These are phyloP conservation scores for Chaetomium fimeti DNA, from an alignment of 495 filamentous ascomycete genomes.

Conservation along the genomic window DNA sequence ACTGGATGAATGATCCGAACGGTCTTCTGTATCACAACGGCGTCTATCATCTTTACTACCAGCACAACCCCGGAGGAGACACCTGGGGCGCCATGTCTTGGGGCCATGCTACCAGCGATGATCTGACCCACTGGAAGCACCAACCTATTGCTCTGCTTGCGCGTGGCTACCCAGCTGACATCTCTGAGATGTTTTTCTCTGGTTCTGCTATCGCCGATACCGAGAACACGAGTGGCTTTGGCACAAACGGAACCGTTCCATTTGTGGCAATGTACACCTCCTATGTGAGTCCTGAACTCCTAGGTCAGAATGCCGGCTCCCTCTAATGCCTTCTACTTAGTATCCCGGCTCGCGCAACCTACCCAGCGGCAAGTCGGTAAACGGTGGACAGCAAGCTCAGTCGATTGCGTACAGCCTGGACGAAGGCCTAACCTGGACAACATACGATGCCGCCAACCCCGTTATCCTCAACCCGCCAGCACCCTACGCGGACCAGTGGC, in stretches of 20 bases:
- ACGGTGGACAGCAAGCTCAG: conserved; percentile 4
- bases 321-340: background rate
- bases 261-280: conserved; percentile 11
- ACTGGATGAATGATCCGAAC: conserved; percentile 12
- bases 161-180: conserved; percentile 1
- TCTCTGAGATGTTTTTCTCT: conserved; percentile 10
- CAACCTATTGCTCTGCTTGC: conserved; percentile 3
- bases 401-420: conserved; percentile 10
- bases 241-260: conserved; percentile 5
- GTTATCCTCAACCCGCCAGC: conserved; percentile 2
- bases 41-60: conserved; percentile 11
- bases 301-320: background rate
- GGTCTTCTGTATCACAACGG: conserved; percentile 3
- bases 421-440: conserved; percentile 5
- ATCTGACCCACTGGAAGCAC: conserved; percentile 4
- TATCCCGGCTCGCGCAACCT: conserved; percentile 1
- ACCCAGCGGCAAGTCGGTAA: conserved; percentile 5
- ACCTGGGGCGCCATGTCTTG: conserved; percentile 11
- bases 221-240: conserved; percentile 7
- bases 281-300: conserved; percentile 5
- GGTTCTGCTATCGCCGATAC: conserved; percentile 9
- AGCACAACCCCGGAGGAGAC: conserved; percentile 8
- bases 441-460: conserved; percentile 12
- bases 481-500: conserved; percentile 10
- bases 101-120: conserved; percentile 10